Evolutionary conservation across 225 moss, liverwort and hornwort genomes (phyloP).

Genomic region (Sphagnum contortum): DNA sequence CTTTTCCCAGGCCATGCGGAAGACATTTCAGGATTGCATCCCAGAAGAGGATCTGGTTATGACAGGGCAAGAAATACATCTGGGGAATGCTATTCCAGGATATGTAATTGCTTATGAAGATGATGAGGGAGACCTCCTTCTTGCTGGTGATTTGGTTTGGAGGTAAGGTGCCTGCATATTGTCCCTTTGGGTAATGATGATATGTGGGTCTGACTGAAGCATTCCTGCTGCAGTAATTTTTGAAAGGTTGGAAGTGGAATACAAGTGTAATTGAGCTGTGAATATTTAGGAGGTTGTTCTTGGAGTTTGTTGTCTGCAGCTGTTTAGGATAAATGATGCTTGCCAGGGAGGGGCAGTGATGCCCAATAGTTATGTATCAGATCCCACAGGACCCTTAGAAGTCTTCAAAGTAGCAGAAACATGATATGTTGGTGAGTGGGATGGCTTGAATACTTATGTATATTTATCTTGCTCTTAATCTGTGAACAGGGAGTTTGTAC

Average conservation of each 20-base stretch:
- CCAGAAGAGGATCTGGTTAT: slow-evolving; percentile 14
- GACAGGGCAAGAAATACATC: slow-evolving; percentile 19
- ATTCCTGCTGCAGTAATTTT: not conserved
- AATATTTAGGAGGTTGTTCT: too few relatives aligned
- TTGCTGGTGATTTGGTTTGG: slow-evolving; percentile 53
- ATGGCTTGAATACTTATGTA: too few relatives aligned
- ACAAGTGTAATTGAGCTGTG: too few relatives aligned
- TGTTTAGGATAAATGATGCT: too few relatives aligned
- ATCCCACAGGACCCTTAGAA: not conserved
- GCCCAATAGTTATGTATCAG: too few relatives aligned
- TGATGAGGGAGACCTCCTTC: slow-evolving; percentile 51
- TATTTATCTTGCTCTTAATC: too few relatives aligned
- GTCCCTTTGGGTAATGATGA: not conserved
- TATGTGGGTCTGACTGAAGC: not conserved
- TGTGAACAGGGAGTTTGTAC: slow-evolving; percentile 35
- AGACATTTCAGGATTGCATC: slow-evolving; percentile 21
- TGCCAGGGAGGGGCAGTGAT: too few relatives aligned
- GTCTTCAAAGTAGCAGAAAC: too few relatives aligned
- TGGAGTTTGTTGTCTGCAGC: too few relatives aligned
- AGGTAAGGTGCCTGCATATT: slow-evolving; percentile 15
- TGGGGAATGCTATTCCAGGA: slow-evolving; percentile 43
- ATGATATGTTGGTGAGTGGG: not conserved
- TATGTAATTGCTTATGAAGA: slow-evolving; percentile 52
- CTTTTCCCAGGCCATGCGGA: slow-evolving; percentile 37
- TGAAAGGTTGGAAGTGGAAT: not conserved